Percentiles rank a stretch among this genome's conserved stretches.
Conservation (phyloP, 768 basidiomycete species). For the Amanita muscaria region DNA sequence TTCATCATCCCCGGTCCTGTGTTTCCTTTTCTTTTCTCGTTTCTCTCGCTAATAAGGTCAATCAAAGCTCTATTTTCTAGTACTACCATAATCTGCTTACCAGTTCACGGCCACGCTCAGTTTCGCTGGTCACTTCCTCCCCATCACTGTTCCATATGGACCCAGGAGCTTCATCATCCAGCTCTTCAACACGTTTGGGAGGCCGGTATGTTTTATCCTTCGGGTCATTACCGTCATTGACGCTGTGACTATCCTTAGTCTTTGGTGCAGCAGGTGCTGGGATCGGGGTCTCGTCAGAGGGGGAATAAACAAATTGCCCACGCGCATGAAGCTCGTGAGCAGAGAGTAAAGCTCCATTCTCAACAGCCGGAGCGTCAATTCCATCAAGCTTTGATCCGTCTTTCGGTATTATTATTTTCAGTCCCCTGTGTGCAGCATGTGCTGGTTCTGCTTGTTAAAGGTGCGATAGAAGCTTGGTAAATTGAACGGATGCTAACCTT, state of each 20-base stretch:
- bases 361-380: no score
- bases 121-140: conserved; percentile 3
- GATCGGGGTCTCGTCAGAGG: not conserved
- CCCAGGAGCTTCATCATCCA: not conserved
- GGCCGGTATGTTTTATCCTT: conserved; percentile 2
- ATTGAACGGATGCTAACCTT: no score
- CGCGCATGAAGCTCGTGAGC: no score
- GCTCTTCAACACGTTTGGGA: not conserved
- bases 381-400: not conserved
- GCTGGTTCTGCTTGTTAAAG: no score
- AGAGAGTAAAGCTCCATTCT: no score
- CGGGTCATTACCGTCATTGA: not conserved
- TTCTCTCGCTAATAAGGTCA: not conserved
- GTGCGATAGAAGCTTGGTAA: no score
- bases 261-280: no score
- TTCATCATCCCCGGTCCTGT: not conserved
- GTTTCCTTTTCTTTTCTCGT: not conserved
- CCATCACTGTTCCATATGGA: not conserved
- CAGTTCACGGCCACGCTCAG: conserved; percentile 2
- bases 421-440: no score
- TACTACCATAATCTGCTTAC: not conserved
- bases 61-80: not conserved
- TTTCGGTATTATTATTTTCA: no score
- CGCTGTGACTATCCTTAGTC: no score
- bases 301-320: not conserved